Percentiles rank a stretch among this genome's conserved stretches.
These are phyloP conservation scores for Arthroderma sp. DNA, from an alignment of 2,329 filamentous ascomycete genomes.

Conservation along the genomic window DNA sequence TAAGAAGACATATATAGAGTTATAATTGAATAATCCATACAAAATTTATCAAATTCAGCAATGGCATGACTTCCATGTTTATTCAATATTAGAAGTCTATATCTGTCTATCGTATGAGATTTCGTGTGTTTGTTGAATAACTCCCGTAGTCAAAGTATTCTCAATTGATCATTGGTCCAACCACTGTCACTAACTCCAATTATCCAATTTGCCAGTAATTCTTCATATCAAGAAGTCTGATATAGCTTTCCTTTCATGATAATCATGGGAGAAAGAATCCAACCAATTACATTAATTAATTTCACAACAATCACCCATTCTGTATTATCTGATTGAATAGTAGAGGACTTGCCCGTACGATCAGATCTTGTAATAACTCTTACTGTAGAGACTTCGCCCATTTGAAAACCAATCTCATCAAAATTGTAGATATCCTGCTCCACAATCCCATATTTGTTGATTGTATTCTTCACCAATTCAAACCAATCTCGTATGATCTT, in stretches of 20 bases:
- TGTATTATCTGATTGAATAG: background rate
- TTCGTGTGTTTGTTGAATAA: background rate
- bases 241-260: background rate
- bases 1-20: background rate
- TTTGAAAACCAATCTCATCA: background rate
- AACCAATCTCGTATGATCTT: background rate
- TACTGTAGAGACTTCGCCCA: background rate
- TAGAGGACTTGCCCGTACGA: slow-evolving; percentile 1
- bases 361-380: slow-evolving; percentile 6
- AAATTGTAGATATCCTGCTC: background rate
- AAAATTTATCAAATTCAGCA: background rate
- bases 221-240: background rate
- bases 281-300: background rate
- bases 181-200: background rate
- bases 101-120: background rate
- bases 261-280: background rate
- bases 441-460: background rate
- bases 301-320: background rate
- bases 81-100: background rate
- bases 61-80: background rate
- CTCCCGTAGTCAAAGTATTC: background rate
- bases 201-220: background rate
- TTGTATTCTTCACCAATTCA: background rate
- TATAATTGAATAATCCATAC: background rate
- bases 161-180: background rate